phyloP scores from a whole-genome alignment of 148 eudicot species.

The Suaeda aralocaspica region DNA sequence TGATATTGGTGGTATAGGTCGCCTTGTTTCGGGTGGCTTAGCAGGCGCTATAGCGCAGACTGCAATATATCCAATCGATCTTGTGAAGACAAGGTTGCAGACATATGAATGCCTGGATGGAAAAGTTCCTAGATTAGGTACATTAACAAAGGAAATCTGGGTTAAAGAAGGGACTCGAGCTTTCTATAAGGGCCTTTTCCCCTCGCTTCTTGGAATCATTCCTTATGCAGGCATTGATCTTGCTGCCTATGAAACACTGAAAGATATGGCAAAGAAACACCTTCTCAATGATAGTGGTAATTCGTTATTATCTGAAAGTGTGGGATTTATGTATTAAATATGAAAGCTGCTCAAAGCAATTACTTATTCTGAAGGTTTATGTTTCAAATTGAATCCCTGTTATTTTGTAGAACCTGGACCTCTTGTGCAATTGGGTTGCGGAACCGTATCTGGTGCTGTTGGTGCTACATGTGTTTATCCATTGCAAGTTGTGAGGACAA shows the following conservation, averaged over 20 bases:
- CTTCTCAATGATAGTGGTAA: constrained; percentile 71
- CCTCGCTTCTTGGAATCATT: constrained; percentile 86
- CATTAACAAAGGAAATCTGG: constrained; percentile 77
- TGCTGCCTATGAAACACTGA: constrained; percentile 84
- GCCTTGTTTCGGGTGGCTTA: constrained; percentile 82
- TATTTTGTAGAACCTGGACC: constrained; percentile 78
- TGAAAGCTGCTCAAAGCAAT: not conserved
- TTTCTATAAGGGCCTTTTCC: constrained; percentile 78
- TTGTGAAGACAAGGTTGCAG: constrained; percentile 90
- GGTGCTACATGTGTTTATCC: constrained; percentile 98
- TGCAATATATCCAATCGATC: constrained; percentile 90
- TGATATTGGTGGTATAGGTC: constrained; percentile 67
- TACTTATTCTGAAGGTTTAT: not conserved
- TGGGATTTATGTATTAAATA: not conserved
- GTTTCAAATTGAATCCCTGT: constrained; percentile 16
- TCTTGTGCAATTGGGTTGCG: constrained; percentile 91
- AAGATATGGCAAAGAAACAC: constrained; percentile 68
- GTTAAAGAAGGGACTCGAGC: constrained; percentile 86
- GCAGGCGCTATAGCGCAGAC: constrained; percentile 98
- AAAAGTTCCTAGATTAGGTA: constrained; percentile 56
- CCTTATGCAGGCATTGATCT: constrained; percentile 97
- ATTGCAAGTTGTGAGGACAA: constrained; percentile 91
- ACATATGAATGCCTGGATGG: constrained; percentile 54
- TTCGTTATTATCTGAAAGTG: not conserved
- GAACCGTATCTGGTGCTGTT: constrained; percentile 84